phyloP scores from a whole-genome alignment of 1,284 basidiomycete genomes.

The Chalciporus sp. region DNA sequence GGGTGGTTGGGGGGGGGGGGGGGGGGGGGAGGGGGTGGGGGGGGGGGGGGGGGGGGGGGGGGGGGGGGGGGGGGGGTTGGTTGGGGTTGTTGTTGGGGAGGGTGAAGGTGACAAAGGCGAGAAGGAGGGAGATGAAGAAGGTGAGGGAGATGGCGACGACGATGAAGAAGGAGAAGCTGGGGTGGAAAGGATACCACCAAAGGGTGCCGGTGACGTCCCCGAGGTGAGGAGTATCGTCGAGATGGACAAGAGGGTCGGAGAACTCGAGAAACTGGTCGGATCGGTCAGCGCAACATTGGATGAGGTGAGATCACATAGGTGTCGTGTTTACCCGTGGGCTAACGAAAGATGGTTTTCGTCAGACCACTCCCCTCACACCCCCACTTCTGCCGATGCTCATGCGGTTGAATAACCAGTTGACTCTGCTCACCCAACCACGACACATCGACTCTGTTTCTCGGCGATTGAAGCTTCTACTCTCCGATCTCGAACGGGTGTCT shows the following conservation, averaged over 20 bases:
- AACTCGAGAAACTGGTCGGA: slow-evolving; percentile 80
- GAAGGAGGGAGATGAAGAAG: slow-evolving; percentile 10
- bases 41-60: too few relatives aligned
- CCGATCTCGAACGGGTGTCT: slow-evolving; percentile 88
- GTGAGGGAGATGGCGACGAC: slow-evolving; percentile 14
- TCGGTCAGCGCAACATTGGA: slow-evolving; percentile 70
- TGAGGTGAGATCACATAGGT: slow-evolving; percentile 52
- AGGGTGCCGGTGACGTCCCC: slow-evolving; percentile 33
- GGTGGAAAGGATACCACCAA: slow-evolving; percentile 3
- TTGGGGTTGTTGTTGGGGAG: slow-evolving; percentile 53
- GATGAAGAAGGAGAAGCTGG: slow-evolving; percentile 17
- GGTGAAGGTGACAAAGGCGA: slow-evolving; percentile 27
- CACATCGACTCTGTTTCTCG: slow-evolving; percentile 97
- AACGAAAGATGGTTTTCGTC: not conserved
- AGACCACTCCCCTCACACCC: slow-evolving; percentile 62
- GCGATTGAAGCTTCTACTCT: slow-evolving; percentile 88
- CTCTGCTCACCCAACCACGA: slow-evolving; percentile 90
- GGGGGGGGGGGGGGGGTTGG: slow-evolving; percentile 38
- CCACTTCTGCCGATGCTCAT: slow-evolving; percentile 83
- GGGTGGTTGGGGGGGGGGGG: slow-evolving; percentile 14
- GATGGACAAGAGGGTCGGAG: slow-evolving; percentile 78
- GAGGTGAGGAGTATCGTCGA: slow-evolving; percentile 57
- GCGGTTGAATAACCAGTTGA: slow-evolving; percentile 84
- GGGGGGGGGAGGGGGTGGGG: too few relatives aligned
- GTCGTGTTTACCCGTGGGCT: not conserved